phyloP scores from a whole-genome alignment of 441 rosid genomes.

The Capsella rubella region DNA sequence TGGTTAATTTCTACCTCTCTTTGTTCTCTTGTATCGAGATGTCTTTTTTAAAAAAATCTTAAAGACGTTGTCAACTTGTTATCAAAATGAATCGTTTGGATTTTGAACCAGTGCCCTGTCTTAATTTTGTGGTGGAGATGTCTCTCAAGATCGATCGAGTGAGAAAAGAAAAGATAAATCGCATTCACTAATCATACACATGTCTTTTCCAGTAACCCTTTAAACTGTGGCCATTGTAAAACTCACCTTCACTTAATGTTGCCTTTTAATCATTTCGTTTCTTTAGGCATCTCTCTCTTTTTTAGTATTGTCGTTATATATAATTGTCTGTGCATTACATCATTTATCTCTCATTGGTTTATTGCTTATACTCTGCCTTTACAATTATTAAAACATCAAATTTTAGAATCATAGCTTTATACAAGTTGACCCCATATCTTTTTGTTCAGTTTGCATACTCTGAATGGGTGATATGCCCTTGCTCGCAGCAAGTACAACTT shows the following conservation, averaged over 20 bases:
- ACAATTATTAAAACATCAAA: slow-evolving; percentile 27
- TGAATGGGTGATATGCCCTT: slow-evolving; percentile 12
- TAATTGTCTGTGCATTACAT: slow-evolving; percentile 33
- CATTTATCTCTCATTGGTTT: slow-evolving; percentile 30
- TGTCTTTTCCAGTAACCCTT: slow-evolving; percentile 35
- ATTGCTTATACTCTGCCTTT: slow-evolving; percentile 34
- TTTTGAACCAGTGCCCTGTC: slow-evolving; percentile 7
- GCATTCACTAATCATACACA: slow-evolving; percentile 26
- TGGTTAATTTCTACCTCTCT: too few relatives aligned
- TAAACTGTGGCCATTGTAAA: slow-evolving; percentile 47
- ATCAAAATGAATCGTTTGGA: neutral
- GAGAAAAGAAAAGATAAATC: neutral
- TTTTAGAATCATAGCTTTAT: slow-evolving; percentile 14
- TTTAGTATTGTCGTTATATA: slow-evolving; percentile 24
- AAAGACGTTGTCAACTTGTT: neutral
- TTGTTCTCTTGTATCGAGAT: neutral
- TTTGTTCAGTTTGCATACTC: neutral
- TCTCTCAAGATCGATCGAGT: neutral
- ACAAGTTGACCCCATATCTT: slow-evolving; percentile 34
- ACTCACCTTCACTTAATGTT: slow-evolving; percentile 39
- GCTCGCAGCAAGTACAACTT: slow-evolving; percentile 10
- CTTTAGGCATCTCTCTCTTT: slow-evolving; percentile 23
- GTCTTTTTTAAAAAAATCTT: neutral
- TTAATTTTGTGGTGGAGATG: slow-evolving; percentile 33
- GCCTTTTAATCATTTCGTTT: slow-evolving; percentile 45